Evolutionary conservation across 2,329 filamentous ascomycete genomes (phyloP), one percentile per base, ranked within the genome.

Genomic region (Cercospora sesami): DNA sequence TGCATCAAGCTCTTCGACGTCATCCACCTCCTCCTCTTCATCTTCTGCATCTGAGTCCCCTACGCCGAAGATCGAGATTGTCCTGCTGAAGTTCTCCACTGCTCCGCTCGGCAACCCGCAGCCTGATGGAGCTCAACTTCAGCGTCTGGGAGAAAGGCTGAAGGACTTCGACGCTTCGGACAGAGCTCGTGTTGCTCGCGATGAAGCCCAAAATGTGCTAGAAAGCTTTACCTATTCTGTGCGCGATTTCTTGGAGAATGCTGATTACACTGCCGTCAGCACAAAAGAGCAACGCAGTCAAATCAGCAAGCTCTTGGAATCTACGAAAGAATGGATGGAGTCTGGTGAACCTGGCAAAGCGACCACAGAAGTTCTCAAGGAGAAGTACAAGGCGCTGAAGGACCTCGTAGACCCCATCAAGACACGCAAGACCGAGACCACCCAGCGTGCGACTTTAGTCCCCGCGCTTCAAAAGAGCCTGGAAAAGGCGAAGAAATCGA

Each of bases 181-280:
- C 80, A 87, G 86, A 73, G 88, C 90, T 30, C 91, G 94, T 61
- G 81, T 89, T 39, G 83, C 89, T 67, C 89, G 94, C 33, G 94
- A 97, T 78, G 94, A 97, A 78, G 88, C 92, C 0, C 83, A 97
- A 66, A 99, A 98, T 81, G 90, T 91, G 72, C 87, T 99, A n/a
- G 95, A 99, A 80, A 90, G 87, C 12, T 98, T 91, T 80, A 97
- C 94, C 14, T 99, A 99, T 84, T 90, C 89, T 75, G 87, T 91
- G 30, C 90, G 93, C 28, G 93, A 97, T 78, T 85, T 96, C 55
- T 84, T 97, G 1, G 90, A 92, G 51, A 90, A 90, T 68, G 89
- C 92, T 59, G 84, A 85, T 0, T 98, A 97, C 78, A 83, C 91
- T 63, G 85, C 85, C 12, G 87, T 86, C 3, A 91, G 93, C 33